Conservation (phyloP, 208 protist species). For the Acanthamoeba triangularis region DNA sequence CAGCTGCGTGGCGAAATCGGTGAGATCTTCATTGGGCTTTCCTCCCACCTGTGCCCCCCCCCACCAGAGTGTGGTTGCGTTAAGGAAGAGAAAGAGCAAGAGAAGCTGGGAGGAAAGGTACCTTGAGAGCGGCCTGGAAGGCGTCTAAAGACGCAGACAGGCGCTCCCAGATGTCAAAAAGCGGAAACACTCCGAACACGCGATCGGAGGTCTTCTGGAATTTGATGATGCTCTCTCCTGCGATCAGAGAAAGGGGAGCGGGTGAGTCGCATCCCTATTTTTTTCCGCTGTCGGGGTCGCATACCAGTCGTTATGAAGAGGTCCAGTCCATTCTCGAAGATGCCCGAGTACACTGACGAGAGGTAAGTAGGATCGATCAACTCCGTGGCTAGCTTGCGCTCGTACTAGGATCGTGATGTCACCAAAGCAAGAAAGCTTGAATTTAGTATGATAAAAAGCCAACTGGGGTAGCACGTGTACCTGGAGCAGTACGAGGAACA, state of each 20-base stretch:
- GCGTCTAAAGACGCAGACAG: background rate
- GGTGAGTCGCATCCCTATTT: too few species aligned
- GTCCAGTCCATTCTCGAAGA: constrained; percentile 52
- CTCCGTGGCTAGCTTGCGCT: background rate
- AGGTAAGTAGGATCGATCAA: constrained; percentile 32
- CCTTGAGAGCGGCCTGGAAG: constrained; percentile 29
- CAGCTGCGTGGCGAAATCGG: constrained; percentile 48
- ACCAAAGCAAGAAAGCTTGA: background rate
- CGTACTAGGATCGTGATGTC: background rate
- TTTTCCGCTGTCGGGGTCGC: too few species aligned
- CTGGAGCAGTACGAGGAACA: constrained; percentile 47
- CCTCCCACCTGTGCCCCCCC: background rate
- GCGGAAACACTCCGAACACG: constrained; percentile 37
- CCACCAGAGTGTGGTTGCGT: too few species aligned
- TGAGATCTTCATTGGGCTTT: constrained; percentile 12
- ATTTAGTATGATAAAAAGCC: too few species aligned
- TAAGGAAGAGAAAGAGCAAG: too few species aligned
- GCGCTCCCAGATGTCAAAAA: constrained; percentile 69
- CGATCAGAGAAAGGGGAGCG: too few species aligned
- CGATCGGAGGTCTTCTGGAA: constrained; percentile 37
- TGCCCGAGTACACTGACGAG: constrained; percentile 14
- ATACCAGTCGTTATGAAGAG: constrained; percentile 34
- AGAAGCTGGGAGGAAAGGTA: background rate
- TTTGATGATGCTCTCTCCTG: constrained; percentile 74
- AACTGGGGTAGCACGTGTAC: background rate